Base-by-base conservation (phyloP, 2,329 filamentous ascomycete genomes). In the Zymoseptoria crescenta region DNA sequence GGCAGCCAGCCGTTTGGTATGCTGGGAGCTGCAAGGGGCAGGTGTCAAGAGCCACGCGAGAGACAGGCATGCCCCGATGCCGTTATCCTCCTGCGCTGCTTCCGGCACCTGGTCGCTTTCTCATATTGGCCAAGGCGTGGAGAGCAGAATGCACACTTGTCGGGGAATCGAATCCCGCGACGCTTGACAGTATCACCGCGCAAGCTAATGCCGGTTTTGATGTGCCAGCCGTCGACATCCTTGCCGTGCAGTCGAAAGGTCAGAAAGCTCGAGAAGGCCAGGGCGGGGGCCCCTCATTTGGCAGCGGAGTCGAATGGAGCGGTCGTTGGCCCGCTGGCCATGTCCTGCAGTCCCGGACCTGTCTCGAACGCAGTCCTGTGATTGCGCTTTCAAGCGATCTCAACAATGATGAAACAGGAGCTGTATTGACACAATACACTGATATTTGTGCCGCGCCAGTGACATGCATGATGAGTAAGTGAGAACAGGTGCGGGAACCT, bases 11-110 rank as follows among this genome's bases (percentile, higher is more conserved):
- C 64, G 58, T 49, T 45, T 59, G 64, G 64, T 64, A 65, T 65
- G 62, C 58, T 60, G 59, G 52, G 56, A 28, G 57, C 62, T 59
- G 64, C 64, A 65, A 65, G 64, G 64, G 64, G 64, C 59, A 60
- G 60, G 55, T 64, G 64, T 65, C 62, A 64, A 61, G 56, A 58
- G 62, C 62, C 64, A 64, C 62, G 64, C 60, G 62, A 58, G 57
- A 56, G 57, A 56, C 57, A 61, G 58, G 63, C 61, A 64, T 63
- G 52, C 55, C 61, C 52, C 29, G 45, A 55, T 41, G 28, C 45
- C 57, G 28, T 59, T 29, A 30, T 52, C 20, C 49, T 56, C 41
- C 52, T 59, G 63, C 58, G 57, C 56, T 45, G 35, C 53, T 53
- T 56, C 58, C 63, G 54, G 57, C 56, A 52, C 52, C 55, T 45